phyloP scores from a whole-genome alignment of 2,329 filamentous ascomycete genomes.

The Colletotrichum sp. region DNA sequence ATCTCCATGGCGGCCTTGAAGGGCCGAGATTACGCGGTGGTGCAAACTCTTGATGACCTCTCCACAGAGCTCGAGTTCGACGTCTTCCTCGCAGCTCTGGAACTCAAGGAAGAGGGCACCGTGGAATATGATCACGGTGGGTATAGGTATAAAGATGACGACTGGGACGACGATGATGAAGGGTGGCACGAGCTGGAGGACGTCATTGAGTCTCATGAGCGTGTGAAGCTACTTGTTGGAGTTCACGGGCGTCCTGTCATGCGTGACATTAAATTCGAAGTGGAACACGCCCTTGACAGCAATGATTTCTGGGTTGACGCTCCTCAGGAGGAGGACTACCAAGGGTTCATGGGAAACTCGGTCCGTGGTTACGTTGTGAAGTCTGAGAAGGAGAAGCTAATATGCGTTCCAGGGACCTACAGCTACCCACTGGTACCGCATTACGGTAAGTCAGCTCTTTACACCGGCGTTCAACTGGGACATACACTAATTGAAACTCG shows the following conservation, averaged over 20 bases:
- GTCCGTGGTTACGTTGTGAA: constrained; percentile 19
- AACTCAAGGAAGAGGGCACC: constrained; percentile 30
- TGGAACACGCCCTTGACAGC: constrained; percentile 26
- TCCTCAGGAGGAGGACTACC: constrained; percentile 26
- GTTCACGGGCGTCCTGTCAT: constrained; percentile 27
- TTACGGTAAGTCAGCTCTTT: background rate
- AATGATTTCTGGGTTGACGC: constrained; percentile 23
- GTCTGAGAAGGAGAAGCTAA: background rate
- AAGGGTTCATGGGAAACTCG: constrained; percentile 31
- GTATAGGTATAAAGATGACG: background rate
- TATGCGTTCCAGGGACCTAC: constrained; percentile 11
- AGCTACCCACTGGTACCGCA: constrained; percentile 29
- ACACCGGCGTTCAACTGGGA: background rate
- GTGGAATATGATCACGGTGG: constrained; percentile 3
- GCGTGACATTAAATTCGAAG: constrained; percentile 18
- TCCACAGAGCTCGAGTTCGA: constrained; percentile 31
- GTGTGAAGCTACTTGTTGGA: constrained; percentile 30
- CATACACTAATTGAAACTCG: background rate
- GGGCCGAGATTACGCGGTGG: constrained; percentile 26
- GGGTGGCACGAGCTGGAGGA: constrained; percentile 22
- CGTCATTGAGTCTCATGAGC: background rate
- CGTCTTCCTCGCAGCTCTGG: constrained; percentile 36
- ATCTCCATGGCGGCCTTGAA: constrained; percentile 33
- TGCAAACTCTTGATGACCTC: constrained; percentile 28
- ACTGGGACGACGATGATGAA: constrained; percentile 8